A percentile compares a stretch with the other conserved stretches of the same genome.
These are phyloP conservation scores for Actinomortierella wolfii DNA, from an alignment of 371 early-diverging fungal species.

Conservation along the genomic window DNA sequence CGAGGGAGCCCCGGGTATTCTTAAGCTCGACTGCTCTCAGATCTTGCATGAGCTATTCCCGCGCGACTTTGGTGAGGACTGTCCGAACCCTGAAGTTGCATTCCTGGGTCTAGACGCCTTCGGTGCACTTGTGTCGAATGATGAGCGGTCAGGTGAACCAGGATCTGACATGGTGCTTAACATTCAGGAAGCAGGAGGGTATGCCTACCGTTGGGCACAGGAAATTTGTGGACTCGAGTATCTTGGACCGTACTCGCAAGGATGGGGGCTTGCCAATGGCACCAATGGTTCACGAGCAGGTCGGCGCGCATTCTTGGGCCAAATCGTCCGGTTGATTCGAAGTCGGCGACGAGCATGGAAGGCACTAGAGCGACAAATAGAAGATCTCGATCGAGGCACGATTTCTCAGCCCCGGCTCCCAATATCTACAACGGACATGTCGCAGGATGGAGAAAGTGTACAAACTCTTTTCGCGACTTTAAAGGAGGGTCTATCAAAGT, in stretches of 20 bases:
- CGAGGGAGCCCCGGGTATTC: slow-evolving; percentile 26
- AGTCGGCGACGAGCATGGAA: slow-evolving; percentile 35
- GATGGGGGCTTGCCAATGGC: slow-evolving; percentile 14
- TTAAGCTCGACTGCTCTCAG: slow-evolving; percentile 19
- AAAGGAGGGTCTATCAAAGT: too few relatives aligned
- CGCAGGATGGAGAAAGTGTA: slow-evolving; percentile 7
- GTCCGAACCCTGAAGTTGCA: slow-evolving; percentile 28
- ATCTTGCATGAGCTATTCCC: slow-evolving; percentile 27
- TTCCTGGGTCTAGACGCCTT: slow-evolving; percentile 25
- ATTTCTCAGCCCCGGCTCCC: slow-evolving; percentile 9
- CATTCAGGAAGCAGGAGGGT: slow-evolving; percentile 19
- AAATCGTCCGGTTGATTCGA: slow-evolving; percentile 22
- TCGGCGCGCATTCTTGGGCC: slow-evolving; percentile 27
- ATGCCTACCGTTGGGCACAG: slow-evolving; percentile 37
- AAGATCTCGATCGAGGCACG: slow-evolving; percentile 16
- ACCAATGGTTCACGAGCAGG: slow-evolving; percentile 14
- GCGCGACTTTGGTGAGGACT: slow-evolving; percentile 22
- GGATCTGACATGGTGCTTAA: slow-evolving; percentile 23
- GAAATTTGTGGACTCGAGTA: slow-evolving; percentile 34
- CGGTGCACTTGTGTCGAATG: slow-evolving; percentile 20
- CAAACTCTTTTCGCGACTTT: not conserved
- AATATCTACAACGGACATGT: not conserved
- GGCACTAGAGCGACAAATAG: slow-evolving; percentile 25
- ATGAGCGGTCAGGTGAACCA: slow-evolving; percentile 23
- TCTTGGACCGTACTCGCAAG: slow-evolving; percentile 25